Evolutionary conservation across 78 protist genomes (phyloP), one percentile per base, ranked within the genome.

Genomic region (Speleostelium caveatum): DNA sequence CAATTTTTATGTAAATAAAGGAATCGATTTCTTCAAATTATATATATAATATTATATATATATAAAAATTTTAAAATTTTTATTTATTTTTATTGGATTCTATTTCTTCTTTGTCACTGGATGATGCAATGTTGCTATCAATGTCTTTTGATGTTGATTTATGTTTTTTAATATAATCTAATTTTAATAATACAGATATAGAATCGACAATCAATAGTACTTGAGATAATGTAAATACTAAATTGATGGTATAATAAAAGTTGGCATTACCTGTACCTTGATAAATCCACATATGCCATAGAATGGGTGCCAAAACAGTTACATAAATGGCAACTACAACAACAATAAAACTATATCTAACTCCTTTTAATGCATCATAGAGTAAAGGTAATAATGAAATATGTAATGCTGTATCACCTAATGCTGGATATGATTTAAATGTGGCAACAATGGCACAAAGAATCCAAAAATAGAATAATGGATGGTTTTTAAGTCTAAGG

Each of bases 281-380:
- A 33, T 69, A 68, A 2, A 90, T 90, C 94, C 94, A 90, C 94
- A 90, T 90, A 61, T 77, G 87, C 94, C 94, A 90, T 0, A 90
- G 74, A 35, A 90, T 73, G 1, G 94, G 94, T 3, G 87, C 87
- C 14, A 90, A 58, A 0, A 76, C 87, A 32, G 83, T 67, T 0
- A 90, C 91, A 26, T 68, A 87, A 19, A 87, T 77, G 4, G 65
- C 83, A 14, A 87, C 93, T 2, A 74, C 83, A 2, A 73, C 78
- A 58, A 76, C 65, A 0, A 90, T 79, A 62, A 90, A 90, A 33
- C 67, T 62, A 39, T 77, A 72, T 39, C 75, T 45, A 3, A 75
- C 83, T 55, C 94, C 93, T 42, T 86, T 74, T 10, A 90, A 41
- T 72, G 86, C 73, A 49, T 71, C 69, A 36, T 71, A 71, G n/a